Evolutionary conservation across 2,329 filamentous ascomycete genomes (phyloP).

Genomic region (Sporothrix brasiliensis): DNA sequence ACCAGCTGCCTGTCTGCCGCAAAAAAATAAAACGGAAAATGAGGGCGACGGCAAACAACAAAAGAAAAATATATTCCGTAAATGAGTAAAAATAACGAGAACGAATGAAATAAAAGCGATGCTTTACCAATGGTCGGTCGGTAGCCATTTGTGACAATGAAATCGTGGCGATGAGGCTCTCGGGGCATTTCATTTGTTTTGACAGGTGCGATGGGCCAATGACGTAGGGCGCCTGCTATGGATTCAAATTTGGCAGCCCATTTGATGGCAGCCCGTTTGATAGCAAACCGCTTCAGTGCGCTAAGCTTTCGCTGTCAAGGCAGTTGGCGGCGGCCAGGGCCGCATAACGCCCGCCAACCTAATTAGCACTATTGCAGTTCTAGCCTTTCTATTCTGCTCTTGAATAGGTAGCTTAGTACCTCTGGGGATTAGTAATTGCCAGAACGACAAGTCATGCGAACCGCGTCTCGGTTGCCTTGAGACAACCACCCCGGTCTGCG

Average conservation of each 20-base stretch:
- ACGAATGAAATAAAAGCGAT: background rate
- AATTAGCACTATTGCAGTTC: background rate
- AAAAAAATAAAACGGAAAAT: background rate
- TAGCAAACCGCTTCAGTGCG: background rate
- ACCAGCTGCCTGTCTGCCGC: background rate
- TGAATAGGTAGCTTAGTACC: too few relatives aligned
- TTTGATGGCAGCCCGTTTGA: background rate
- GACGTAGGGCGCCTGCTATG: constrained; percentile 17
- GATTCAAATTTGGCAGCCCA: background rate
- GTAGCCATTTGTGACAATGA: background rate
- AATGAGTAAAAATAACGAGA: background rate
- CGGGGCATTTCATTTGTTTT: background rate
- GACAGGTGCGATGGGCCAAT: background rate
- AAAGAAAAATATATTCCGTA: background rate
- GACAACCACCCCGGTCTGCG: background rate
- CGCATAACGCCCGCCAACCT: background rate
- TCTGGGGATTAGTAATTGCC: background rate
- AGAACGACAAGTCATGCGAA: background rate
- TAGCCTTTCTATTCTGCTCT: background rate
- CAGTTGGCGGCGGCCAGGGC: constrained; percentile 22
- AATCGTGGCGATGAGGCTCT: constrained; percentile 12
- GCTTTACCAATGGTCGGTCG: background rate
- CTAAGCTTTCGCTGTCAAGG: background rate
- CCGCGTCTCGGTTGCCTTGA: background rate
- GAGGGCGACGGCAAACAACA: constrained; percentile 9